Evolutionary conservation across 306 rosid genomes (phyloP).

Genomic region (Pyrus communis): DNA sequence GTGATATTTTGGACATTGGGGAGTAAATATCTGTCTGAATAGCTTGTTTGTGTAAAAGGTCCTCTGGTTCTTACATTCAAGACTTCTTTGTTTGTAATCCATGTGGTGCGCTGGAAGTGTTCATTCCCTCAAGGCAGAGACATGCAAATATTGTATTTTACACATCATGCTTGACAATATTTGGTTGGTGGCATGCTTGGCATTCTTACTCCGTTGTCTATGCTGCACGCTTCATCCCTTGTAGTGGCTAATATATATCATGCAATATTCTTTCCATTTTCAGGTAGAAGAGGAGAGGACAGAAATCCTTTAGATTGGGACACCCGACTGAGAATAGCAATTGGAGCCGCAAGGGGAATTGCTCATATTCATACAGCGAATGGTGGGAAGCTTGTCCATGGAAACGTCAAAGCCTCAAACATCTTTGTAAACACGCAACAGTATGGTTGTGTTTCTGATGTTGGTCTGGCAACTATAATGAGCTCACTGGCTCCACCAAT

Average conservation of each 20-base stretch:
- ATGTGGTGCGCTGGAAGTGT: background rate
- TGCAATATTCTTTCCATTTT: slow-evolving; percentile 9
- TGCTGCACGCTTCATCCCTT: background rate
- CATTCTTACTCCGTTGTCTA: background rate
- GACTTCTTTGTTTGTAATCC: background rate
- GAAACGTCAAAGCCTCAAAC: slow-evolving; percentile 73
- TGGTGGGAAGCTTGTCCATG: slow-evolving; percentile 75
- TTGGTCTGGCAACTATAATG: slow-evolving; percentile 73
- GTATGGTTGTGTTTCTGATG: slow-evolving; percentile 76
- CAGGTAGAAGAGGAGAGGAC: slow-evolving; percentile 83
- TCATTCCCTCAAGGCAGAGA: background rate
- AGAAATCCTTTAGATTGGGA: slow-evolving; percentile 69
- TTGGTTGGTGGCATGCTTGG: background rate
- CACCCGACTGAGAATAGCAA: slow-evolving; percentile 57
- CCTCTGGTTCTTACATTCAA: background rate
- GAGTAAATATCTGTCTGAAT: background rate
- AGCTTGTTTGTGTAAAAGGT: background rate
- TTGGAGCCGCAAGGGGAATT: slow-evolving; percentile 82
- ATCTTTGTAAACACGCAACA: slow-evolving; percentile 53
- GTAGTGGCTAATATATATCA: background rate
- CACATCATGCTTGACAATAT: background rate
- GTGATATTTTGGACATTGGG: background rate
- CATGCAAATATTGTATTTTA: background rate
- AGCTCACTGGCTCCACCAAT: slow-evolving; percentile 61
- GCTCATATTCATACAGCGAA: slow-evolving; percentile 59